A percentile compares a stretch with the other conserved stretches of the same genome.
These are phyloP conservation scores for Mycena alexandri DNA, from an alignment of 768 basidiomycete species.

Conservation along the genomic window DNA sequence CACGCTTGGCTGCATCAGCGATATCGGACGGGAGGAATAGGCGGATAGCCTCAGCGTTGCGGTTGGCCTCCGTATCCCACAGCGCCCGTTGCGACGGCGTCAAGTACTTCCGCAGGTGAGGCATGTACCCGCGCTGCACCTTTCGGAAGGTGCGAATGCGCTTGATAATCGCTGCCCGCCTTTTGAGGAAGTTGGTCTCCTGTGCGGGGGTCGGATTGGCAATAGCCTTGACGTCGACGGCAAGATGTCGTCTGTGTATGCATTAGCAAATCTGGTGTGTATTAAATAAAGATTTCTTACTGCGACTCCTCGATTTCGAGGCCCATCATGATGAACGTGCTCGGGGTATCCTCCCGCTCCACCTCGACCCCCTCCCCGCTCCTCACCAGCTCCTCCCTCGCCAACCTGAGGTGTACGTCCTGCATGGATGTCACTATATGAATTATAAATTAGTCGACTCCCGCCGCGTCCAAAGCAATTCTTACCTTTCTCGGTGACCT, in stretches of 20 bases:
- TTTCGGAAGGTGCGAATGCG: neutral
- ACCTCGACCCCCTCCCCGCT: too few species aligned
- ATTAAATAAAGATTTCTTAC: neutral
- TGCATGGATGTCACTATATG: constrained; percentile 2
- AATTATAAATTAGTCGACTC: too few species aligned
- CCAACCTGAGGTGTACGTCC: neutral
- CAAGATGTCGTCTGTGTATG: neutral
- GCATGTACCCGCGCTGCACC: constrained; percentile 16
- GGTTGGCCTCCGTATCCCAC: neutral
- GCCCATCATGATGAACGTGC: constrained; percentile 9
- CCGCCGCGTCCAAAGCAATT: too few species aligned
- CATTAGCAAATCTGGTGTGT: neutral
- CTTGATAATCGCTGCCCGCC: neutral
- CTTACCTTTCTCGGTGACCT: constrained; percentile 18
- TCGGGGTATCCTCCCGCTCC: constrained; percentile 4
- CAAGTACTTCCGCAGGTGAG: neutral
- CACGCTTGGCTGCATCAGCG: neutral
- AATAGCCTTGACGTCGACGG: constrained; percentile 10
- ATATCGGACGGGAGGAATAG: constrained; percentile 15
- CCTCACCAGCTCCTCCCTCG: constrained; percentile 3
- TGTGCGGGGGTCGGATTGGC: neutral
- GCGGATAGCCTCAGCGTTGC: neutral
- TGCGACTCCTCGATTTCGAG: constrained; percentile 15
- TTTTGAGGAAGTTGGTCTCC: constrained; percentile 4
- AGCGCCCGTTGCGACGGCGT: neutral